Conservation (phyloP, 345 rosid species). For the Xanthoceras sorbifolium region DNA sequence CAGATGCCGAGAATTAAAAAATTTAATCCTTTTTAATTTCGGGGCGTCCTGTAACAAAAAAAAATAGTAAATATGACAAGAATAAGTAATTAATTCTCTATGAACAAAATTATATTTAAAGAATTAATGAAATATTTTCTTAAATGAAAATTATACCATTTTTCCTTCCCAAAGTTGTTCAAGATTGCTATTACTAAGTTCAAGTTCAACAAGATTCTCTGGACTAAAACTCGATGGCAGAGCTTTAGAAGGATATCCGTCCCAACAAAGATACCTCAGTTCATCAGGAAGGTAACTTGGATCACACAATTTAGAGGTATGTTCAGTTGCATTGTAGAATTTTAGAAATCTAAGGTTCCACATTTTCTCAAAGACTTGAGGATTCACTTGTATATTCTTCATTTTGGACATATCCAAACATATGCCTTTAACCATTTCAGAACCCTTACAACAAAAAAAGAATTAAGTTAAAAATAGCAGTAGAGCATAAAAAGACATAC, state of each 20-base stretch:
- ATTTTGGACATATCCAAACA: constrained; percentile 19
- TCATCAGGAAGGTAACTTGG: background rate
- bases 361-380: constrained; percentile 10
- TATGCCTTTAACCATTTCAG: constrained; percentile 1
- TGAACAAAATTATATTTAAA: too few relatives aligned
- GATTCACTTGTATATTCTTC: background rate
- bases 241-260: background rate
- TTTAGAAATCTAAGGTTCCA: constrained; percentile 15
- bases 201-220: background rate
- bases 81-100: background rate
- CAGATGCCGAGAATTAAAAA: constrained; percentile 24
- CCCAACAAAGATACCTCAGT: background rate
- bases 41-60: background rate
- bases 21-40: constrained; percentile 22
- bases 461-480: too few relatives aligned
- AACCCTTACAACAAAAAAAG: constrained; percentile 1
- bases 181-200: background rate
- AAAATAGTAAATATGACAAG: background rate
- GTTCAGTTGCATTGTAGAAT: background rate
- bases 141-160: background rate
- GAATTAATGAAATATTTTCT: background rate
- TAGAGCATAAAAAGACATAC: too few relatives aligned
- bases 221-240: background rate
- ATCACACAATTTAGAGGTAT: background rate
- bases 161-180: background rate